Evolutionary conservation across 164 flowering plant species (phyloP), one percentile per base, ranked within the genome.

Genomic region (Tetracentron sinense): DNA sequence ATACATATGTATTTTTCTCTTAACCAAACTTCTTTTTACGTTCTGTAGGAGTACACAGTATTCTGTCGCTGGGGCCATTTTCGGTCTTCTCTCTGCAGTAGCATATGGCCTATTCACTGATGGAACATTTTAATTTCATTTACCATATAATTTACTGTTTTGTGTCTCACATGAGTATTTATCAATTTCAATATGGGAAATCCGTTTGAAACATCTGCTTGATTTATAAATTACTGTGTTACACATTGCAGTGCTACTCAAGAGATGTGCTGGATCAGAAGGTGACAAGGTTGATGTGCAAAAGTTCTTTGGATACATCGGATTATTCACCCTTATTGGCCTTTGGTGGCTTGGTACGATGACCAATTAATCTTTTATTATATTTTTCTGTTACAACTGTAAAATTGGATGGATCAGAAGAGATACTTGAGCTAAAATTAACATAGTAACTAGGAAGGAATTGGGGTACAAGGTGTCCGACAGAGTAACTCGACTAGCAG

Each of bases 321-420:
- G 92, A 44, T 73, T 86, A 53, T 82, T 84, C 55, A 64, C 79
- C 20, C 73, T 86, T 62, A 53, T 86, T 49, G 80, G 84, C 63
- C 77, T 84, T 62, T 84, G 92, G 89, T 86, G 92, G 89, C 81
- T 86, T 17, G 77, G 87, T 86, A 74, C 76, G 80, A 19, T 54
- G 30, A 11, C 19, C 33, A 23, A 30, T n/a, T n/a, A 11, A 20
- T 42, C 28, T 42, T 61, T 50, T 4, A 8, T 29, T n/a, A 15
- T 35, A 21, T 54, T 61, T 0, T 7, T 47, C 8, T 48, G 46
- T 12, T 67, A 16, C 15, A 38, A 11, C 1, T 51, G 16, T 42
- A 25, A 25, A 6, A 4, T 28, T 31, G 6, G 19, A 28, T 38
- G 1, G 44, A 38, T 38, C 14, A 38, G 14, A 38, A 38, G 44